Percentiles rank a stretch among this genome's conserved stretches.
Evolutionary conservation across 306 rosid species (phyloP).

Genomic region (Mucuna pruriens): DNA sequence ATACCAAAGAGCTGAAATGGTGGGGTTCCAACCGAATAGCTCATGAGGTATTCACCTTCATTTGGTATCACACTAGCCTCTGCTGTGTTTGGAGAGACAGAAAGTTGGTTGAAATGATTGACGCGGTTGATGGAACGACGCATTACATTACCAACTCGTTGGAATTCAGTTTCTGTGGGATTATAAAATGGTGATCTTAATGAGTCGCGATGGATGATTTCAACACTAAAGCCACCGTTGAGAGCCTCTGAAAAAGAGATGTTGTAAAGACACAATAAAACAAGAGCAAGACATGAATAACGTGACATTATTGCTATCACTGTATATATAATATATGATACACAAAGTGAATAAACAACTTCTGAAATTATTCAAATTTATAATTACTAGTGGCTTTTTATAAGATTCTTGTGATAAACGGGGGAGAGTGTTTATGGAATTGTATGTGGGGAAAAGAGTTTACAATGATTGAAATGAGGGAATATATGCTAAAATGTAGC

Average conservation of each 20-base stretch:
- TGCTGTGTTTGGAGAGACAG: neutral
- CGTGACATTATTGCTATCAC: neutral
- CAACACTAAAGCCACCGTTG: slow-evolving; percentile 11
- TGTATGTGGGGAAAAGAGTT: no score
- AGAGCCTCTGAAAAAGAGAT: neutral
- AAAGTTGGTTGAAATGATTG: neutral
- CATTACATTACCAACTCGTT: slow-evolving; percentile 38
- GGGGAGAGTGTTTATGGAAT: no score
- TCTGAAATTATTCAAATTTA: no score
- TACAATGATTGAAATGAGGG: no score
- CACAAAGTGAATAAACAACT: no score
- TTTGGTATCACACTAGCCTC: neutral
- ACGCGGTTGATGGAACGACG: slow-evolving; percentile 46
- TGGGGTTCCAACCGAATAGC: no score
- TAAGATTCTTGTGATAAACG: no score
- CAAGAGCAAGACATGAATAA: neutral
- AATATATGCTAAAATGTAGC: no score
- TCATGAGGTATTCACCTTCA: slow-evolving; percentile 50
- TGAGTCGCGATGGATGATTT: slow-evolving; percentile 54
- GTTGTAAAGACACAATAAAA: neutral
- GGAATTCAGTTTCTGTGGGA: no score
- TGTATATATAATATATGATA: no score
- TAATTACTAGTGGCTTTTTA: no score
- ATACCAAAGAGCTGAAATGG: no score
- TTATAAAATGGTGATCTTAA: slow-evolving; percentile 49